A percentile compares a stretch with the other conserved stretches of the same genome.
phyloP scores from a whole-genome alignment of 2,329 filamentous ascomycete species.

The Colletotrichum salicis region DNA sequence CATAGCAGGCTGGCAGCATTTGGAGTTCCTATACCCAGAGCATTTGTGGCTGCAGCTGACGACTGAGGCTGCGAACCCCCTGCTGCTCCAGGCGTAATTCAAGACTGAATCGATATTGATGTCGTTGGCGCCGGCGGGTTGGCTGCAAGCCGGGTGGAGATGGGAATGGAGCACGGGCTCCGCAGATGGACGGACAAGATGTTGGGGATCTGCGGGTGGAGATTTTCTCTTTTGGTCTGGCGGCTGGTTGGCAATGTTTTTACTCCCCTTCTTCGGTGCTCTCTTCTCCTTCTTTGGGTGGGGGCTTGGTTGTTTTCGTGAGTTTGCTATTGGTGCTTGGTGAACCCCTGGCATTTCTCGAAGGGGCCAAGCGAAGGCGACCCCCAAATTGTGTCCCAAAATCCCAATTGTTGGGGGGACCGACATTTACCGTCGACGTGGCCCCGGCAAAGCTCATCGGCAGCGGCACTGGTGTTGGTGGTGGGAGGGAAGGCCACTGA shows the following conservation, averaged over 20 bases:
- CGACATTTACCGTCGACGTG: conserved; percentile 20
- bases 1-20: no score
- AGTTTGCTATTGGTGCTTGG: conserved; percentile 7
- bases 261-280: conserved; percentile 22
- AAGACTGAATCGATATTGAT: background rate
- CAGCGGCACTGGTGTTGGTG: background rate
- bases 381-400: conserved; percentile 28
- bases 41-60: background rate
- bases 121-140: conserved; percentile 8
- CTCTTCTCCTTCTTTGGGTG: conserved; percentile 9
- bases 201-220: conserved; percentile 56
- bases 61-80: background rate
- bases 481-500: background rate
- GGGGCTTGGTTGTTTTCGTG: conserved; percentile 17
- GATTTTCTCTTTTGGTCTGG: conserved; percentile 32
- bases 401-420: conserved; percentile 35
- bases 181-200: conserved; percentile 49
- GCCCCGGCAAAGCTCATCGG: background rate
- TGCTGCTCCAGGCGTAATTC: background rate
- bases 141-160: background rate
- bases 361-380: conserved; percentile 32
- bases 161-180: conserved; percentile 15
- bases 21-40: background rate
- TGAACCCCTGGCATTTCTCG: conserved; percentile 33
- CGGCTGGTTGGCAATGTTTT: conserved; percentile 29